Base-by-base conservation (phyloP, 257 asterid species). In the Primulina huaijiensis region DNA sequence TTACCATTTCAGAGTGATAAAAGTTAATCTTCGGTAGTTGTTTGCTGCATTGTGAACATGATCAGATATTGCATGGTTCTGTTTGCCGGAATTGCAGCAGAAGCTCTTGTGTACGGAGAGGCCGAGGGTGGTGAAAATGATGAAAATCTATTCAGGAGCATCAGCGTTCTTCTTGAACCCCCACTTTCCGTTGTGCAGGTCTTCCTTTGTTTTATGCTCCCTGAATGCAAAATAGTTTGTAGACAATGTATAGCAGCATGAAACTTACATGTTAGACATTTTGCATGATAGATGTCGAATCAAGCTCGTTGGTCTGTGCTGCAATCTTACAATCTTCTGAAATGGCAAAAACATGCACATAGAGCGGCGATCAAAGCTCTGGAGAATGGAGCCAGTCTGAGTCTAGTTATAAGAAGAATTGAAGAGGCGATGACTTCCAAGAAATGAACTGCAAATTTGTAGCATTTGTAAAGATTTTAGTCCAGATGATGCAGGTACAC, bases 71-170 rank as follows among this genome's bases (percentile, higher is more conserved):
- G 95, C 82, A 90, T 90, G 99, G 99, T 93, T 77, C 96, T 93
- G 68, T 93, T 93, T 80, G 96, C 92, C 77, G 99, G 99, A 74
- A 90, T 93, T 77, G 96, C 97, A 27, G 97, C 97, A 30, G 99
- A 93, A 82, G 99, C 97, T 65, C 92, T 93, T 31, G 78, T 87
- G 61, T 90, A 90, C 52, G 97, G 97, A 20, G 99, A 90, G 81
- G 97, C 96, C 20, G 95, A 90, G 81, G 99, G 99, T 55, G 97
- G 99, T 80, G 99, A 90, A 81, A 93, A 93, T 67, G 97, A 90
- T 69, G 96, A 93, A 78, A 93, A 90, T 78, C 85, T 90, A 67
- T 93, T 93, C 82, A 80, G 97, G 82, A 82, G 88, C 80, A 76
- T 89, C 74, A 80, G 84, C 72, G 64, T 82, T 72, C 94, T 90